Conservation (phyloP, 2,329 filamentous ascomycete genomes). For the Dothiorella sarmentorum region DNA sequence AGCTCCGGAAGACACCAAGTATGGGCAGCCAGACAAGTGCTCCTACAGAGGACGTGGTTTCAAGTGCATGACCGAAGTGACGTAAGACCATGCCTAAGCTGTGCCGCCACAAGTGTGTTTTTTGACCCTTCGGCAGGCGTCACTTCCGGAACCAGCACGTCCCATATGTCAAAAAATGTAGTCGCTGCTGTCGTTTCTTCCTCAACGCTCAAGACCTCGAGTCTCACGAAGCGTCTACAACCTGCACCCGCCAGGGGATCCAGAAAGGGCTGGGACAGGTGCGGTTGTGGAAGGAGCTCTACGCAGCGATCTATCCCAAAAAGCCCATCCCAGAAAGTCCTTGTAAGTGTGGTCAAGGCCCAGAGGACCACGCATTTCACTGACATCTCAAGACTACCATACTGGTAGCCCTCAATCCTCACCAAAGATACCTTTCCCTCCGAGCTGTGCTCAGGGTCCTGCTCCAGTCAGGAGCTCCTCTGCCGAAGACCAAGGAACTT, state of each 20-base stretch:
- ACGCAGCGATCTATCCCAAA: neutral
- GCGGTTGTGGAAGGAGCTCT: neutral
- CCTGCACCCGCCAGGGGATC: neutral
- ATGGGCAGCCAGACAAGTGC: neutral
- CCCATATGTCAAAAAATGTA: neutral
- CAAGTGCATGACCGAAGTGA: neutral
- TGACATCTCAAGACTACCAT: too few relatives aligned
- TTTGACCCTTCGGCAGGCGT: neutral
- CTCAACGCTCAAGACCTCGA: neutral
- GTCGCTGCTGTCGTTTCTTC: neutral
- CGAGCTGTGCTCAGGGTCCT: too few relatives aligned
- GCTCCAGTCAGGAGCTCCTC: too few relatives aligned
- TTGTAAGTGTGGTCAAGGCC: neutral
- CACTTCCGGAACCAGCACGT: neutral
- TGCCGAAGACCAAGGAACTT: too few relatives aligned
- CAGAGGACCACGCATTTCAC: too few relatives aligned
- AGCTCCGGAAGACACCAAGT: neutral
- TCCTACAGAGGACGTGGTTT: neutral
- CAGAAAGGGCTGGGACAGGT: neutral
- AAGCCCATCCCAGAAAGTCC: neutral
- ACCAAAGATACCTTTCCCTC: too few relatives aligned
- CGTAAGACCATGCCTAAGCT: neutral
- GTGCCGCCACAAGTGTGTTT: neutral
- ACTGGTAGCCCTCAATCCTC: too few relatives aligned
- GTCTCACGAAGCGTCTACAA: neutral